Evolutionary conservation across 345 rosid genomes (phyloP), one percentile per base, ranked within the genome.

Genomic region (Barbarea vulgaris): DNA sequence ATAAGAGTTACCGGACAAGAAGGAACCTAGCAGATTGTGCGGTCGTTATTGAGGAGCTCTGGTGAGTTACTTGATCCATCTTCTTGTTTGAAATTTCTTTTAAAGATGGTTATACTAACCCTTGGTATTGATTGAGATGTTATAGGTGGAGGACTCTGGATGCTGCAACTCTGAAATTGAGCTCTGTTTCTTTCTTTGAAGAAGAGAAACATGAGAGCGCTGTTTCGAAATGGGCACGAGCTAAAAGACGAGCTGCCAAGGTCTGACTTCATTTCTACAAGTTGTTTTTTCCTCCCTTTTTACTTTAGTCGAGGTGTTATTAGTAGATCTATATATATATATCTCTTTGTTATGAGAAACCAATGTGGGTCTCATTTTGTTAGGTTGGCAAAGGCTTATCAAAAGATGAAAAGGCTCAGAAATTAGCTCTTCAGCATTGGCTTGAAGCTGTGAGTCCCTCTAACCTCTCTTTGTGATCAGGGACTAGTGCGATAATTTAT

Each of bases 1-100:
- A 91, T 50, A 95, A 90, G 85, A 90, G 99, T 70, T 91, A 91
- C 81, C 63, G 97, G 77, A 94, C 97, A 0, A 79, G 99, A 73
- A 84, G 97, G 71, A 91, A 87, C 66, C 84, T 90, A 52, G 93
- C 96, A 22, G 96, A 90, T 79, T 86, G 93, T 77, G 93, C 93
- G 0, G 85, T 86, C 56, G 74, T 90, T 24, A 82, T 80, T 61
- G 93, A 90, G 64, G 87, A 90, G 82, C 90, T 87, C 47, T 87
- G 92, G 94, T 89, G 59, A 36, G 86, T 76, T 65, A 71, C 73
- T 64, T 66, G 17, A 70, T 71, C 8, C n/a, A 54, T 63, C 31
- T n/a, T 69, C 18, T 39, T 59, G 12, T 51, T 52, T 41, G 1
- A 11, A 5, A 54, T 79, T n/a, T 51, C 30, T 33, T 69, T 21